Base-by-base conservation (phyloP, 2,329 filamentous ascomycete species). In the Colletotrichum brevisporum region DNA sequence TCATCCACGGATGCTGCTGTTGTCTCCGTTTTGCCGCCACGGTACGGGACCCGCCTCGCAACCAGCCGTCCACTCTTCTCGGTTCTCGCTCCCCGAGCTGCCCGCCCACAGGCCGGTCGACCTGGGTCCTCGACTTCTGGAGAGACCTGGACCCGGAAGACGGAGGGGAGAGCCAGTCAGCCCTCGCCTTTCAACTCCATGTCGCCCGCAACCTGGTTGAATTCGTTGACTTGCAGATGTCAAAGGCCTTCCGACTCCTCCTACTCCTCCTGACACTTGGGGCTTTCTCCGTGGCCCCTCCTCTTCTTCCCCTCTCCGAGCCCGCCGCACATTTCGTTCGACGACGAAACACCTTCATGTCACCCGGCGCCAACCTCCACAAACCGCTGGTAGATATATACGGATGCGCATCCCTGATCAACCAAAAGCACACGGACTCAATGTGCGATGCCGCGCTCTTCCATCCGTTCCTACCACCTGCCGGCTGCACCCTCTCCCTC, bases 151-250 rank as follows among this genome's bases (percentile, higher is more conserved):
- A 5, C n/a, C 45, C 24, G 6, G 21, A 41, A 24, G 12, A 12
- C 16, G 4, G 21, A 24, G 21, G 21, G 21, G n/a, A 27, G 47
- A 45, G 36, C 36, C 26, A 21, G 24, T 12, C 15, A 13, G 36
- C 36, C 21, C 3, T 41, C 18, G 3, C 21, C n/a, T n/a, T 12
- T 24, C 13, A 16, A 18, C 13, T 54, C 59, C 43, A 27, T n/a
- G 50, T 21, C 41, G 16, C 13, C 41, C 24, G 52, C 26, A 27
- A 36, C 15, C n/a, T 36, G 26, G 13, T n/a, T 12, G 47, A 15
- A 5, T 41, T n/a, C 26, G 15, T 52, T 60, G 45, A 53, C 53
- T 48, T 59, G 48, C 63, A 59, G 36, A 54, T 27, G 55, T 54
- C 50, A 60, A 53, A 51, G 54, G 21, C 36, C 21, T 24, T 24